phyloP scores from a whole-genome alignment of 192 early-diverging fungal species.

The Diversispora eburnea region DNA sequence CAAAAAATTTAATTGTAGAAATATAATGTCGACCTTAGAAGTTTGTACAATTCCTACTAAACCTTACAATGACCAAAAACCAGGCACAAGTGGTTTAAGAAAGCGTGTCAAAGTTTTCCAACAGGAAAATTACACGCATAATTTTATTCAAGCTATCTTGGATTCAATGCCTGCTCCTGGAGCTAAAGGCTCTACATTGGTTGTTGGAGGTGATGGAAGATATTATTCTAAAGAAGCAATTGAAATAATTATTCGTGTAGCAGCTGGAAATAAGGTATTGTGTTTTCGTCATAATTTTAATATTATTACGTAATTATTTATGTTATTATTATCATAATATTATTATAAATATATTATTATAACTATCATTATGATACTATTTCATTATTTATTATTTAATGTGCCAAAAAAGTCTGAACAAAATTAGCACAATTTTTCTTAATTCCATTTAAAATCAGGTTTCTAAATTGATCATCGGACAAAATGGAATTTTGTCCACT shows the following conservation, averaged over 20 bases:
- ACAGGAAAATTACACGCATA: constrained; percentile 92
- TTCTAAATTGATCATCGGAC: constrained; percentile 83
- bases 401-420: too few relatives aligned
- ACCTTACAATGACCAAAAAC: constrained; percentile 67
- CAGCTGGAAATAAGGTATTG: constrained; percentile 74
- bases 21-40: too few relatives aligned
- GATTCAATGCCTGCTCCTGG: constrained; percentile 73
- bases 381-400: not conserved
- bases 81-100: constrained; percentile 93
- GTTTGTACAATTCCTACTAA: not conserved
- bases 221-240: constrained; percentile 82
- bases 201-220: constrained; percentile 96
- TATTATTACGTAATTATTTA: too few relatives aligned
- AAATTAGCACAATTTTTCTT: constrained; percentile 4
- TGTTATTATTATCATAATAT: too few relatives aligned
- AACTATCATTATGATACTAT: not conserved
- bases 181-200: constrained; percentile 72
- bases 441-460: constrained; percentile 44
- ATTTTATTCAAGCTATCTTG: constrained; percentile 93
- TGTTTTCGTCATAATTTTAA: too few relatives aligned
- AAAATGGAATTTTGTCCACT: constrained; percentile 90
- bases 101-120: constrained; percentile 96
- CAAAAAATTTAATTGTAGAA: too few relatives aligned
- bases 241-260: constrained; percentile 83
- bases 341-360: too few relatives aligned